Evolutionary conservation across 768 basidiomycete species (phyloP), one percentile per base, ranked within the genome.

Genomic region (Megacollybia marginata): DNA sequence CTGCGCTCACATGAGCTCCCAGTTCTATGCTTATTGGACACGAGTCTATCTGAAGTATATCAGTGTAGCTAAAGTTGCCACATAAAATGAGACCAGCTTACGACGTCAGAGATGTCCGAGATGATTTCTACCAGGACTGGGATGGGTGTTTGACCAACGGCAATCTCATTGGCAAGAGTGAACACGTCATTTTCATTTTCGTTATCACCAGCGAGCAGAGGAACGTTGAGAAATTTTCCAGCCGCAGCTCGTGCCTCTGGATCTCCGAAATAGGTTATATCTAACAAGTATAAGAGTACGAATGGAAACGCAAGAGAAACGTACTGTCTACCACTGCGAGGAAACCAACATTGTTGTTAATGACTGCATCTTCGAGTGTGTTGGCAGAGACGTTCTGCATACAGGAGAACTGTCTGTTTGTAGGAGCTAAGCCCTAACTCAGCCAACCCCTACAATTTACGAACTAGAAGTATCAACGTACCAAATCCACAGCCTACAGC

Each of bases 101-200:
- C 69, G 56, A 66, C 58, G 9, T 67, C 66, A 20, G 57, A 20
- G 18, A 66, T 51, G 48, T 69, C 64, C 6, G 64, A 54, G 15
- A 62, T 36, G 9, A 67, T 47, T 38, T 63, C 59, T 6, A 63
- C 67, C 6, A 66, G 48, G 40, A 61, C 58, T 4, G 69, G 66
- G 10, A 62, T 52, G 2, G 57, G 52, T 20, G 62, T 46, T 32
- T 64, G 64, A 10, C 59, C 48, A 9, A 60, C 54, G 16, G 63
- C 44, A 9, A 65, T 48, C 43, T 68, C 56, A 28, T 57, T 54
- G 2, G 48, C 60, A 9, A 69, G 60, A 19, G 64, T 54, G 23
- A 70, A 65, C 35, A 69, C 60, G 44, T 70, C 68, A 18, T 52
- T 65, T 49, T 72, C 69, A n/a, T 70, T 57, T 38, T 58, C 46